Evolutionary conservation across 139 green algal genomes (phyloP), one percentile per base, ranked within the genome.

Genomic region (Chlamydomonas schloesseri): DNA sequence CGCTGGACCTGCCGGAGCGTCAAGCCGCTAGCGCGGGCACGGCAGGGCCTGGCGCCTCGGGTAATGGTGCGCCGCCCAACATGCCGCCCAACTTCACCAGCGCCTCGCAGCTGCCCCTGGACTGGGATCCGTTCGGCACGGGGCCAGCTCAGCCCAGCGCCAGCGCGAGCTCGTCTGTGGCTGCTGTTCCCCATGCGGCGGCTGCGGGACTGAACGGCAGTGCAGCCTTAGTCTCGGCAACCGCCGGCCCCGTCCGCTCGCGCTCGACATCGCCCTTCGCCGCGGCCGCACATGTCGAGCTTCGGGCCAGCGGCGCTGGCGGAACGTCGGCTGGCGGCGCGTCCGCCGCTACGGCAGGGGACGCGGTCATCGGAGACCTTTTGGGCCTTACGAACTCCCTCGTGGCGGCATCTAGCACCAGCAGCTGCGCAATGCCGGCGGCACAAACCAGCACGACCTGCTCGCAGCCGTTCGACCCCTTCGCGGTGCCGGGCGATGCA

Each of bases 41-140:
- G 42, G 42, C 42, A 5, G 42, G 42, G 6, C 6, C 42, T 13
- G 42, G 42, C 42, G 42, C 42, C 8, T 8, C 5, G 6, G 42
- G 8, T 8, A 50, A 50, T 8, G 42, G 42, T 8, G 8, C 42
- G 42, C 42, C 42, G 42, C 42, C 8, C 42, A 50, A 5, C 42
- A 50, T 50, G 42, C 42, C 42, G 42, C 42, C 42, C 42, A 13
- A 50, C 42, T 8, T 5, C 42, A 50, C 42, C 8, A 50, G 42
- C 17, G 34, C 34, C 24, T 14, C 33, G 31, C 37, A 60, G 14
- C 17, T 37, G 58, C 74, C 50, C 20, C 42, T 50, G 6, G 75
- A 71, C 64, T 83, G 76, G 76, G 76, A 83, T 29, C 76, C 76
- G 0, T 83, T 83, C n/a, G 62, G 60, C 28, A 73, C 37, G 0